Evolutionary conservation across 2,329 filamentous ascomycete genomes (phyloP).

Genomic region (Colletotrichum shisoi): DNA sequence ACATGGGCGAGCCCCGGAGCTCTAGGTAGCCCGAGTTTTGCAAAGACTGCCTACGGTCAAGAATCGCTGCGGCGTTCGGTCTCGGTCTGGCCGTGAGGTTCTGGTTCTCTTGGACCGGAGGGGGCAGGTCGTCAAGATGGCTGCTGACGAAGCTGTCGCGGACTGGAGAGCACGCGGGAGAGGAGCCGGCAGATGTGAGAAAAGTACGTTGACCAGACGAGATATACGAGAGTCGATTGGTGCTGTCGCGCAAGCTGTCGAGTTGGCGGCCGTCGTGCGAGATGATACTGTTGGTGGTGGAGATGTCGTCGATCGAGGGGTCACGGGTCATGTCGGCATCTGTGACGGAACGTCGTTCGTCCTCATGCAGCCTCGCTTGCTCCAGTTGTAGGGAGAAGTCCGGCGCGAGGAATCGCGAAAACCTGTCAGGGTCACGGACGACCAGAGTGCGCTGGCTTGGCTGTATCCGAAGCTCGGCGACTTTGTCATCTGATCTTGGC

Average conservation of each 20-base stretch:
- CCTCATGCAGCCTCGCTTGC: slow-evolving; percentile 41
- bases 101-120: slow-evolving; percentile 40
- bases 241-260: slow-evolving; percentile 64
- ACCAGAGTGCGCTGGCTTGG: slow-evolving; percentile 58
- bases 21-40: slow-evolving; percentile 58
- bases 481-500: slow-evolving; percentile 54
- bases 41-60: slow-evolving; percentile 61
- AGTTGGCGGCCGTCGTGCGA: slow-evolving; percentile 68
- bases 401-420: slow-evolving; percentile 52
- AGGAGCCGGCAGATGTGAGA: slow-evolving; percentile 66
- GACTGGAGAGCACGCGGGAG: slow-evolving; percentile 64
- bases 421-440: slow-evolving; percentile 58
- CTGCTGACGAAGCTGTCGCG: slow-evolving; percentile 59
- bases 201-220: slow-evolving; percentile 69
- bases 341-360: slow-evolving; percentile 41
- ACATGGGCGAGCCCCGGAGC: slow-evolving; percentile 44
- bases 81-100: slow-evolving; percentile 49
- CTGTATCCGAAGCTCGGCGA: slow-evolving; percentile 49
- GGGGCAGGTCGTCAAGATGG: slow-evolving; percentile 37
- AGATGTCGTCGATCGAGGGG: slow-evolving; percentile 61
- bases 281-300: slow-evolving; percentile 63
- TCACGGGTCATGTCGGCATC: slow-evolving; percentile 49
- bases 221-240: slow-evolving; percentile 65
- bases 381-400: slow-evolving; percentile 49
- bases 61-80: slow-evolving; percentile 62